Base-by-base conservation (phyloP, 179 eudicot genomes). In the Vitellaria paradoxa region DNA sequence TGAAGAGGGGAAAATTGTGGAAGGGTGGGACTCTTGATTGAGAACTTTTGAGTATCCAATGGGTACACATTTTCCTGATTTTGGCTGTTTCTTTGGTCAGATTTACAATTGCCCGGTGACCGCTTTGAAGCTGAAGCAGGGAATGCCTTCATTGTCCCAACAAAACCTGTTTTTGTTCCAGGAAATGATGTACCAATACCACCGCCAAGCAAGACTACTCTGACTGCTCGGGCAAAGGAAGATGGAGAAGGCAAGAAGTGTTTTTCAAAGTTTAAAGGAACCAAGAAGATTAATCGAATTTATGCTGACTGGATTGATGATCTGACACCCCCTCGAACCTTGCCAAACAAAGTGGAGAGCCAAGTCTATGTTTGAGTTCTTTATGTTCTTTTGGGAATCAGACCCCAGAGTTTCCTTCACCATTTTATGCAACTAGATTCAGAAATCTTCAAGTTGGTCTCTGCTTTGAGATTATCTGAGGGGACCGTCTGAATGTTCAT, bases 291-390 rank as follows among this genome's bases (percentile, higher is more conserved):
- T 55, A 40, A 67, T 68, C 42, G 66, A 2, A 76, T 76, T 68
- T 76, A 76, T 68, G 79, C 73, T 76, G 79, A 76, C 9, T 76
- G 79, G 79, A 66, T 76, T 5, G 79, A 76, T 56, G 73, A 68
- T 68, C 42, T 67, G n/a, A 68, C 73, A 0, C 79, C 65, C 3
- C 79, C 79, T 42, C 73, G 3, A 42, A 76, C 42, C 73, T 57
- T 21, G 40, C 79, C 79, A 42, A 68, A 45, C 42, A 42, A 57
- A 56, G 79, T 55, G 42, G 23, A 76, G 64, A 52, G 78, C 50
- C 66, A 50, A 66, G 72, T 65, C 21, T 21, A 49, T 62, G 15
- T 46, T 76, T 30, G 3, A 10, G 61, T 65, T 37, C 72, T 21
- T 50, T 12, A 50, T 50, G 11, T 50, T 55, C 56, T 30, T 52